Evolutionary conservation across 345 rosid species (phyloP).

Genomic region (Cardamine resedifolia): DNA sequence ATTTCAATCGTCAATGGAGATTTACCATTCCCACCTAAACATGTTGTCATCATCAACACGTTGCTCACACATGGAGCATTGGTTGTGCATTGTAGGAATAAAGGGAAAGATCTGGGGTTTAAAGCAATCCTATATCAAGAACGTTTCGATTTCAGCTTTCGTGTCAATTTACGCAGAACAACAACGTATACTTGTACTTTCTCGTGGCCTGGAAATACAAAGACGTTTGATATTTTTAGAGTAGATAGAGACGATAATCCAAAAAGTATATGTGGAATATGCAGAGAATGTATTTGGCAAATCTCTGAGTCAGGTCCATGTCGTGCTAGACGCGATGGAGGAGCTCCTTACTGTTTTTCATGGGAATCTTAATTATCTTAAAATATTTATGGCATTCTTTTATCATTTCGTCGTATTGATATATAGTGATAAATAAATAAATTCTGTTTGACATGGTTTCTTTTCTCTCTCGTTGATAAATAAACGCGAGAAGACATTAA

Average conservation of each 20-base stretch:
- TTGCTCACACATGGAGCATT: neutral
- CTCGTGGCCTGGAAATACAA: neutral
- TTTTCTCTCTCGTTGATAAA: no score
- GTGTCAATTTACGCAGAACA: conserved; percentile 1
- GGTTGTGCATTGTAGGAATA: neutral
- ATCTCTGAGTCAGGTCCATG: neutral
- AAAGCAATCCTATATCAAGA: neutral
- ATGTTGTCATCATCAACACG: neutral
- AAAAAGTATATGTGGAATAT: neutral
- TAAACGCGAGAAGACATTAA: no score
- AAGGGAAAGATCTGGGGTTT: neutral
- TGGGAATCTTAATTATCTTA: conserved; percentile 6
- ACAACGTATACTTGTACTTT: conserved; percentile 8
- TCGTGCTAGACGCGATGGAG: conserved; percentile 12
- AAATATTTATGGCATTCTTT: neutral
- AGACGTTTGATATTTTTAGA: conserved; percentile 4
- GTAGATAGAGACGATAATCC: neutral
- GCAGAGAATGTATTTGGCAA: conserved; percentile 13
- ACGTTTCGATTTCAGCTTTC: neutral
- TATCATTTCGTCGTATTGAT: neutral
- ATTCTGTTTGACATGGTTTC: neutral
- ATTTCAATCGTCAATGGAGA: neutral
- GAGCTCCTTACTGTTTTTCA: conserved; percentile 1
- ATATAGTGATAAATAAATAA: neutral
- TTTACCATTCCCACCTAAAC: neutral